Evolutionary conservation across 1,139 yeast genomes (phyloP), one percentile per base, ranked within the genome.

Genomic region (Lodderomyces theae): DNA sequence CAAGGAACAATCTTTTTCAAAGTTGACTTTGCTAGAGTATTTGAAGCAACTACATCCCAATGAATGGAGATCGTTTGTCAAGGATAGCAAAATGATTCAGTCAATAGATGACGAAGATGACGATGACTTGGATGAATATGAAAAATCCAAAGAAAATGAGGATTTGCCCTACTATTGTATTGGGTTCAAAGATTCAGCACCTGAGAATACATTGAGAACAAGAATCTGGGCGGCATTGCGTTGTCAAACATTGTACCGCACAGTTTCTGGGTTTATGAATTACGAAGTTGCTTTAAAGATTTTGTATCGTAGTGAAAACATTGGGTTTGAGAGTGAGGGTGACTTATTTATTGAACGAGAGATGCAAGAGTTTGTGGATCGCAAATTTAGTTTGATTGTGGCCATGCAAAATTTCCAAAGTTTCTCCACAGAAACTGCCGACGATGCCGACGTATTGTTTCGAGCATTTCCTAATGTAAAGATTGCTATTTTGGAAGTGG

Each of bases 171-270:
- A 72, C 43, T 77, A 82, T 47, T 79, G 82, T 50, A 63, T 86
- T 42, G 96, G 96, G 0, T 86, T 83, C 58, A 80, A 79, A 45
- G 66, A 75, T 10, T 72, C 87, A 0, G 69, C 77, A 6, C 81
- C 85, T 0, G 81, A 79, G 43, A 77, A 73, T 48, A 74, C 79
- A 1, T 56, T 83, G 44, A 64, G 94, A 52, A 85, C 95, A 1
- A 69, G 95, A 51, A 72, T 86, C 1, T 86, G 95, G 95, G 85
- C 94, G 0, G 85, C 95, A 0, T 61, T 82, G 40, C 68, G 95
- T 49, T 76, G 86, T 2, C 95, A 86, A 54, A 86, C 95, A 0
- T 64, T 86, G 38, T 86, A 82, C 51, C 66, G 95, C 12, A 86
- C 95, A 0, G 70, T 86, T 2, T 77, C 88, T 0, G 95, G 95